These are phyloP conservation scores for Boletus edulis DNA, from an alignment of 768 basidiomycete species.

Conservation along the genomic window DNA sequence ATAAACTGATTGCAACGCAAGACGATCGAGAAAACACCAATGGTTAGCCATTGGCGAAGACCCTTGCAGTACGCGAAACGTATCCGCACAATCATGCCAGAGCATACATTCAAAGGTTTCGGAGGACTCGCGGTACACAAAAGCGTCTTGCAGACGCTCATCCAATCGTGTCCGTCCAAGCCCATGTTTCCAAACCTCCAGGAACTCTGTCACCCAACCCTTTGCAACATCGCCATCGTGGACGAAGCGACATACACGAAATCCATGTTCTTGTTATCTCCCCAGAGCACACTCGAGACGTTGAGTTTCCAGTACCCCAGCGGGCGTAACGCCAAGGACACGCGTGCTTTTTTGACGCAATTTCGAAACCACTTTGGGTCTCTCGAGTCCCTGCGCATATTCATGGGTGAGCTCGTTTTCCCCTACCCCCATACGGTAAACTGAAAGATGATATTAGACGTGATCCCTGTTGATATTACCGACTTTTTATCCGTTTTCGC, in stretches of 20 bases:
- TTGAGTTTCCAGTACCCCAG: conserved; percentile 15
- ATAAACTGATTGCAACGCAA: neutral
- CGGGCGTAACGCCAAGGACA: conserved; percentile 14
- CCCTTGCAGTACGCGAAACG: conserved; percentile 19
- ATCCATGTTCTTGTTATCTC: conserved; percentile 10
- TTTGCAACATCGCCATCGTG: conserved; percentile 20
- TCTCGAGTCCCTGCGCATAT: conserved; percentile 14
- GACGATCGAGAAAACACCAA: conserved; percentile 14
- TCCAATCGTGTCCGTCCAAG: conserved; percentile 20
- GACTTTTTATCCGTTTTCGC: conserved; percentile 13
- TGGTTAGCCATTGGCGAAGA: conserved; percentile 16
- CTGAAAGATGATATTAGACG: neutral
- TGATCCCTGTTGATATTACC: conserved; percentile 12
- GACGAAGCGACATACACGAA: conserved; percentile 11
- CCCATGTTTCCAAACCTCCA: conserved; percentile 23
- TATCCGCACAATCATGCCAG: conserved; percentile 13
- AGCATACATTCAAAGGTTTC: conserved; percentile 1
- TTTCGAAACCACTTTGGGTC: conserved; percentile 11
- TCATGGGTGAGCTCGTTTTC: conserved; percentile 12
- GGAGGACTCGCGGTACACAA: conserved; percentile 15
- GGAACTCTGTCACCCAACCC: conserved; percentile 13
- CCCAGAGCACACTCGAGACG: conserved; percentile 1
- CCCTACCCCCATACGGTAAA: neutral
- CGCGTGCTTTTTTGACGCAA: conserved; percentile 8
- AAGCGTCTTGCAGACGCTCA: conserved; percentile 14